phyloP scores from a whole-genome alignment of 495 filamentous ascomycete genomes.

The Penicillium macrosclerotiorum region DNA sequence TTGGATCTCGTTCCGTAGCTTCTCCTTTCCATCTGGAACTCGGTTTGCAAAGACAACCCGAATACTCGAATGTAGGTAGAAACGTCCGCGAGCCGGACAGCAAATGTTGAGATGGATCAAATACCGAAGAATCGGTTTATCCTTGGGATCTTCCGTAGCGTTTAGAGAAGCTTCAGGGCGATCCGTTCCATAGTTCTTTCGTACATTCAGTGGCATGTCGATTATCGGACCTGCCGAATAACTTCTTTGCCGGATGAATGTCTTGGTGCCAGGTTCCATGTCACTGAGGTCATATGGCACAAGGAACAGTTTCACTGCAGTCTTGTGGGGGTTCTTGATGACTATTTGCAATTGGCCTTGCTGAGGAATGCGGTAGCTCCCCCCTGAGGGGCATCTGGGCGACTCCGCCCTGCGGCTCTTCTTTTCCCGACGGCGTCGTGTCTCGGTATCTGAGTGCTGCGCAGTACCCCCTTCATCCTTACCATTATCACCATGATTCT shows the following conservation, averaged over 20 bases:
- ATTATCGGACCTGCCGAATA: slow-evolving; percentile 88
- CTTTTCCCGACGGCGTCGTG: slow-evolving; percentile 43
- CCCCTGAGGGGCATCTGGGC: slow-evolving; percentile 71
- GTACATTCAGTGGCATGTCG: slow-evolving; percentile 57
- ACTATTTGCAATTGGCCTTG: slow-evolving; percentile 95
- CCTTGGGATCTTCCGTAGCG: slow-evolving; percentile 48
- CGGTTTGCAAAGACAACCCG: slow-evolving; percentile 97
- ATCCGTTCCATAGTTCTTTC: slow-evolving; percentile 50
- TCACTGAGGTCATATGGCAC: slow-evolving; percentile 94
- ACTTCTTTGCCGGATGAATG: slow-evolving; percentile 91
- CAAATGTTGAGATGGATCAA: slow-evolving; percentile 94
- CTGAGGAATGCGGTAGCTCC: slow-evolving; percentile 92
- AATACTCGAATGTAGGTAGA: slow-evolving; percentile 87
- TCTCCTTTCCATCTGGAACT: slow-evolving; percentile 95
- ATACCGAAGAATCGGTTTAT: slow-evolving; percentile 83
- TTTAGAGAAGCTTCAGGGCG: slow-evolving; percentile 39
- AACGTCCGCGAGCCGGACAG: slow-evolving; percentile 77
- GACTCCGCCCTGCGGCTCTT: slow-evolving; percentile 64
- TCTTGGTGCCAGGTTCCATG: slow-evolving; percentile 94
- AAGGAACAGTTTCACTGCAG: slow-evolving; percentile 90
- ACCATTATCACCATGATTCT: slow-evolving; percentile 17
- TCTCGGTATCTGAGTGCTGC: slow-evolving; percentile 19
- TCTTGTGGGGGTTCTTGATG: slow-evolving; percentile 96
- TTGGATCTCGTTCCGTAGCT: slow-evolving; percentile 85
- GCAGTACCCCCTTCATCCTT: slow-evolving; percentile 9